Base-by-base conservation (phyloP, 164 flowering plant species). In the Buxus sempervirens region DNA sequence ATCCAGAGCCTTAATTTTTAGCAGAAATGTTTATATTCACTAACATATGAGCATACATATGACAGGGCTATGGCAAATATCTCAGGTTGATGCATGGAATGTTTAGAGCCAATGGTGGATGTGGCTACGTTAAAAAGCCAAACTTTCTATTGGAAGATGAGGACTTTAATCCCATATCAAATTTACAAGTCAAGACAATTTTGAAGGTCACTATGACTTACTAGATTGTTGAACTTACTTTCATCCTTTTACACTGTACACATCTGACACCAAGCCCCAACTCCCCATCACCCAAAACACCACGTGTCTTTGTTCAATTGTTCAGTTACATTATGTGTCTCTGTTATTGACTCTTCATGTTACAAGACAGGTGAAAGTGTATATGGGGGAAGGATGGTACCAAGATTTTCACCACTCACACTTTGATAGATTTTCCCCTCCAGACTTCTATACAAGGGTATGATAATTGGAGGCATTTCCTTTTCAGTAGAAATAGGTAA, bases 41-140 rank as follows among this genome's bases (percentile, higher is more conserved):
- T 25, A 24, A 65, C 20, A 28, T 22, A n/a, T 69, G 25, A 42
- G 19, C 27, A 58, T 54, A 41, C 45, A 13, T 58, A 16, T 60
- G 26, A 51, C 77, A 82, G 88, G 80, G 81, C 25, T 72, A 81
- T 75, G 88, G 81, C 19, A 81, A 81, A 71, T 70, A 83, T 24
- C 85, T 85, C 54, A 81, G 89, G 86, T 69, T 85, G 77, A 85
- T 85, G 89, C 89, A 85, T 26, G 89, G 88, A 24, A 70, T 85
- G 84, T 85, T 85, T 66, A 80, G 82, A 67, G 84, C 86, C 20
- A 85, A 85, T 65, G 86, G 88, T 60, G 86, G 86, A 18, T 78
- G 84, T 67, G 88, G 88, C 3, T 83, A 83, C 72, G 82, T 85
- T 53, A 85, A 82, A 65, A 85, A 85, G 70, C 89, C 89, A 4